Conservation (phyloP, 1,284 basidiomycete genomes). For the Porogramme epimiltina region DNA sequence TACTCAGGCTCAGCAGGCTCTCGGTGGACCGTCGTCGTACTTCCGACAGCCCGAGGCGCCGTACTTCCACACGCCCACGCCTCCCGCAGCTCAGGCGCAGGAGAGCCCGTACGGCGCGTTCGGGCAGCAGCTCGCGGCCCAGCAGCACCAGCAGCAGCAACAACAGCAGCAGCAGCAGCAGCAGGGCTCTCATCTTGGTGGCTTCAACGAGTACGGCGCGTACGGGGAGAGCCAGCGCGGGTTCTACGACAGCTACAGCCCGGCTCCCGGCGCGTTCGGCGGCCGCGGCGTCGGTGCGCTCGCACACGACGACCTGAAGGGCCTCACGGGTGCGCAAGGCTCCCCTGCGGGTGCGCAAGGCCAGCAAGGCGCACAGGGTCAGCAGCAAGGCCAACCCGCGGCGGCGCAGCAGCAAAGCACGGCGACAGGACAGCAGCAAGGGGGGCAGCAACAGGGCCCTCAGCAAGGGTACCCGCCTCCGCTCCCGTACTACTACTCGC, state of each 20-base stretch:
- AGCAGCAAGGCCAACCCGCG: too few relatives aligned
- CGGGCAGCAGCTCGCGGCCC: slow-evolving; percentile 54
- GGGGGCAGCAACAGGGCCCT: slow-evolving; percentile 50
- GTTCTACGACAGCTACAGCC: slow-evolving; percentile 76
- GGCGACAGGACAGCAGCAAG: slow-evolving; percentile 33
- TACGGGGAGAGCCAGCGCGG: slow-evolving; percentile 69
- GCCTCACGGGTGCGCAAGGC: slow-evolving; percentile 57
- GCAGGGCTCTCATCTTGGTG: slow-evolving; percentile 56
- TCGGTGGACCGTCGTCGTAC: slow-evolving; percentile 45
- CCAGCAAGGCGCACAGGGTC: slow-evolving; percentile 36
- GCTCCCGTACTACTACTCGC: slow-evolving; percentile 62
- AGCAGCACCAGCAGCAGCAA: slow-evolving; percentile 56
- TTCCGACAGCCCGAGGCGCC: slow-evolving; percentile 69
- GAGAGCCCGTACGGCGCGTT: slow-evolving; percentile 69
- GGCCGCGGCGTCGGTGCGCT: slow-evolving; percentile 55
- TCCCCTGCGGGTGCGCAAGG: slow-evolving; percentile 47
- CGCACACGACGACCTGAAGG: slow-evolving; percentile 71
- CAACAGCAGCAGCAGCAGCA: slow-evolving; percentile 56
- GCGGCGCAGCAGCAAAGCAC: too few relatives aligned
- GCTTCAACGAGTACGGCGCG: slow-evolving; percentile 68
- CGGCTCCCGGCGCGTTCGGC: slow-evolving; percentile 55
- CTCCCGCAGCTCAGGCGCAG: slow-evolving; percentile 65
- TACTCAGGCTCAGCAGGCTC: slow-evolving; percentile 42
- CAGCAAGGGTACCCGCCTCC: slow-evolving; percentile 59
- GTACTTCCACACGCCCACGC: slow-evolving; percentile 76